A percentile compares a stretch with the other conserved stretches of the same genome.
Evolutionary conservation across 192 early-diverging fungal species (phyloP).

Genomic region (Jimgerdemannia lactiflua): DNA sequence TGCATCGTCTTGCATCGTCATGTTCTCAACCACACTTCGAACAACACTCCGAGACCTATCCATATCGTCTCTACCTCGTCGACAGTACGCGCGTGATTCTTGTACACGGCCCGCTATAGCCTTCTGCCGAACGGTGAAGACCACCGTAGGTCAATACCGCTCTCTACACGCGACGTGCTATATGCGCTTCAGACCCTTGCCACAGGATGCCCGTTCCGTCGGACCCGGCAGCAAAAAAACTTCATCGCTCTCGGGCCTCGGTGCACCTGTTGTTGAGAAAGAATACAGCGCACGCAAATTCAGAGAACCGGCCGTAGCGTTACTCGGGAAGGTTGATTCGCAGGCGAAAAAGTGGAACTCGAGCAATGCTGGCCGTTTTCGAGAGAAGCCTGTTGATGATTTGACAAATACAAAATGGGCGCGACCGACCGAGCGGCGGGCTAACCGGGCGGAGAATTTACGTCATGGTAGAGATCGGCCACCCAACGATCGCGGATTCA

Average conservation of each 20-base stretch:
- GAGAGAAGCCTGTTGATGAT: conserved; percentile 4
- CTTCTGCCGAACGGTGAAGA: background rate
- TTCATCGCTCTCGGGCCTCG: background rate
- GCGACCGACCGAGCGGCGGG: conserved; percentile 12
- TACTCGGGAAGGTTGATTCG: background rate
- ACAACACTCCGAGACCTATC: too few species aligned
- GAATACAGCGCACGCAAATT: background rate
- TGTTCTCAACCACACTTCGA: too few species aligned
- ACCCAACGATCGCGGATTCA: background rate
- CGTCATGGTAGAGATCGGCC: background rate
- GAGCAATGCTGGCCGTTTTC: background rate
- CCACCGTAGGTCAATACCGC: background rate
- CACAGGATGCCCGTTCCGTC: background rate
- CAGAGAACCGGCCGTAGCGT: background rate
- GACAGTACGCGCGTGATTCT: too few species aligned
- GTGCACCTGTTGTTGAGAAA: background rate
- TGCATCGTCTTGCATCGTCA: too few species aligned
- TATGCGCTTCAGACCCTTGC: background rate
- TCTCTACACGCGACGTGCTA: background rate
- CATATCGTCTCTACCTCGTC: too few species aligned
- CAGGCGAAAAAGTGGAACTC: background rate
- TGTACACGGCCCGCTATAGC: too few species aligned
- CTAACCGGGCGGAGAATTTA: too few species aligned
- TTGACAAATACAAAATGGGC: conserved; percentile 8
- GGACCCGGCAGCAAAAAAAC: background rate